Conservation (phyloP, 139 green algal genomes). For the Deuterostichococcus epilithicus region DNA sequence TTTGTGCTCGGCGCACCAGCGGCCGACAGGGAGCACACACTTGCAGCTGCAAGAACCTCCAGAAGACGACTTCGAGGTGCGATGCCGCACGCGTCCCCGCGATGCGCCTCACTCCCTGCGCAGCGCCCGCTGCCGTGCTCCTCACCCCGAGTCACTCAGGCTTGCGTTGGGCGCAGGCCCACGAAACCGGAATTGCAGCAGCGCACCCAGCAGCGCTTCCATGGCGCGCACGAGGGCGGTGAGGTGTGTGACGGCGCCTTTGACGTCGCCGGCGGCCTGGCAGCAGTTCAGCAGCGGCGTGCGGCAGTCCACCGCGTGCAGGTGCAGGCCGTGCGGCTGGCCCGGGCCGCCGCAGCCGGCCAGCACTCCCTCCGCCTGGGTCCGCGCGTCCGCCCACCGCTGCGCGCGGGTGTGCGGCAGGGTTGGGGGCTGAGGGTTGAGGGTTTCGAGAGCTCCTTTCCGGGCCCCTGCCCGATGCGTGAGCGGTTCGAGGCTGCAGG, state of each 20-base stretch:
- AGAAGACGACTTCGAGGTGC: no score
- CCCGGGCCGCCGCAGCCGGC: not conserved
- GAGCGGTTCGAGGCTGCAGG: not conserved
- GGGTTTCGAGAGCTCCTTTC: not conserved
- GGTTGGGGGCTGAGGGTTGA: not conserved
- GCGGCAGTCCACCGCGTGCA: slow-evolving; percentile 13
- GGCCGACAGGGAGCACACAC: no score
- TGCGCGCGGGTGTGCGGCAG: slow-evolving; percentile 9
- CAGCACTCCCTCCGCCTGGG: slow-evolving; percentile 11
- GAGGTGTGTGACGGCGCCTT: not conserved
- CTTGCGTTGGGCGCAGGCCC: no score
- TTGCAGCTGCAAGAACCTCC: no score
- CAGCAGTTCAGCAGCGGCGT: slow-evolving; percentile 19
- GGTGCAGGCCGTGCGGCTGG: slow-evolving; percentile 18
- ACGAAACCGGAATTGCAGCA: no score
- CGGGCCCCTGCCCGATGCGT: not conserved
- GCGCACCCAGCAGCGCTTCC: not conserved
- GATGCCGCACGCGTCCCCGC: no score
- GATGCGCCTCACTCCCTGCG: no score
- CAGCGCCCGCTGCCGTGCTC: no score
- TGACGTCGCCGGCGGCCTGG: not conserved
- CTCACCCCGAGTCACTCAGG: no score
- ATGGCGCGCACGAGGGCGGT: not conserved
- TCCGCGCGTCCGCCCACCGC: not conserved
- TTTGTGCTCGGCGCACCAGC: no score